Evolutionary conservation across 2,329 filamentous ascomycete genomes (phyloP), one percentile per base, ranked within the genome.

Genomic region (Fusarium duplospermum): DNA sequence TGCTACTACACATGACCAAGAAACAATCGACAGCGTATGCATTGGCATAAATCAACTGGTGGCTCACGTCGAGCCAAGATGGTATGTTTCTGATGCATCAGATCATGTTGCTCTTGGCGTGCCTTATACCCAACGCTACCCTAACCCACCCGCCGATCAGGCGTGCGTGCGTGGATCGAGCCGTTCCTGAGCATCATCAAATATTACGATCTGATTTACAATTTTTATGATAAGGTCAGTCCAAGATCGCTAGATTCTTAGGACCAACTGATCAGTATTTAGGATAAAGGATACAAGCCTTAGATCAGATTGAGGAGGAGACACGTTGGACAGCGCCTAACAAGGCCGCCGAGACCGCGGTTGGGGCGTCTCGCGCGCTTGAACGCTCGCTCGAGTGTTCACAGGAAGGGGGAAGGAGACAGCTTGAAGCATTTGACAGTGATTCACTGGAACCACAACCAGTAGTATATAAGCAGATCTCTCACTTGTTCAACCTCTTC

Each of bases 91-190:
- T 72, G 33, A 63, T 65, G 54, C 52, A 67, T 65, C 73, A 67
- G 62, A 47, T 73, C 59, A 69, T 57, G 24, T 45, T 38, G 66
- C 62, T 67, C 71, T 70, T 74, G 69, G 71, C 73, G 61, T 57
- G 60, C 68, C 75, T 56, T 67, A 64, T 68, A 33, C 64, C 31
- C 42, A 52, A 61, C 38, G 40, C 13, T 18, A 60, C 59, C 22
- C 52, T 27, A 73, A 47, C 42, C 36, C 57, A 62, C 67, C n/a
- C 24, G 29, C 22, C 27, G n/a, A 6, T 14, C 35, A 62, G 50
- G 36, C 33, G 9, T 29, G 45, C 40, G 33, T 14, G 5, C 35
- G 29, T 36, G 56, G 54, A 57, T 56, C 56, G 18, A 47, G 31
- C 22, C 27, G 42, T 40, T 18, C 35, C 60, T 62, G 47, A 65